Evolutionary conservation across 2,329 filamentous ascomycete species (phyloP).

Genomic region (Fonsecaea erecta): DNA sequence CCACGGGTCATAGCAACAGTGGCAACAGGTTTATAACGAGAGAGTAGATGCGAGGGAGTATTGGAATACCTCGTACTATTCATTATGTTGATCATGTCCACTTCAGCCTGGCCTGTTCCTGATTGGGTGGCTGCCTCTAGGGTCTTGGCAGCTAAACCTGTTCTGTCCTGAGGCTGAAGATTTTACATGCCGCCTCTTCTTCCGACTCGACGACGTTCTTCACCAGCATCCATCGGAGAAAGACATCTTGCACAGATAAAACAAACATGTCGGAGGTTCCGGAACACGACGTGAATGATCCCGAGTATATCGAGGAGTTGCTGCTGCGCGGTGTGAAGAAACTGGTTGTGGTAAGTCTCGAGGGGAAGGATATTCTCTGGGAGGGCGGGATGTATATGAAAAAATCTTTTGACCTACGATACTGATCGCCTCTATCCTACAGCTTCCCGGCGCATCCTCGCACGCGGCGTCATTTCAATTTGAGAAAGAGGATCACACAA

Average conservation of each 20-base stretch:
- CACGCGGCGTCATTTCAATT: constrained; percentile 96
- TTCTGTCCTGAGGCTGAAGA: background rate
- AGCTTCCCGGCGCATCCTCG: constrained; percentile 83
- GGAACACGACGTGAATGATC: constrained; percentile 17
- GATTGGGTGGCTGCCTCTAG: background rate
- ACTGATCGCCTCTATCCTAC: background rate
- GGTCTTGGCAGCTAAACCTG: background rate
- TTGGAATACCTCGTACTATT: background rate
- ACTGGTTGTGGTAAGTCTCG: constrained; percentile 32
- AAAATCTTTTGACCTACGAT: background rate
- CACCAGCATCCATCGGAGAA: background rate
- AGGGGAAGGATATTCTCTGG: background rate
- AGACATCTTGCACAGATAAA: background rate
- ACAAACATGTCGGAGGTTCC: constrained; percentile 20
- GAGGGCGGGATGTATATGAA: background rate
- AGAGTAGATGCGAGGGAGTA: background rate
- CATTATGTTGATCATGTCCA: background rate
- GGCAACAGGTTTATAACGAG: too few relatives aligned
- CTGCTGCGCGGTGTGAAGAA: constrained; percentile 33
- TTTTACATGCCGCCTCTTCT: background rate
- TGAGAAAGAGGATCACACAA: constrained; percentile 87
- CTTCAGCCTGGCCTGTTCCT: background rate
- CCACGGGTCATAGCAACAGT: too few relatives aligned
- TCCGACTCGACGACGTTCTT: background rate
- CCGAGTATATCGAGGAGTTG: constrained; percentile 28